These are phyloP conservation scores for Solidago caesia DNA, from an alignment of 129 eudicot species.

Conservation along the genomic window DNA sequence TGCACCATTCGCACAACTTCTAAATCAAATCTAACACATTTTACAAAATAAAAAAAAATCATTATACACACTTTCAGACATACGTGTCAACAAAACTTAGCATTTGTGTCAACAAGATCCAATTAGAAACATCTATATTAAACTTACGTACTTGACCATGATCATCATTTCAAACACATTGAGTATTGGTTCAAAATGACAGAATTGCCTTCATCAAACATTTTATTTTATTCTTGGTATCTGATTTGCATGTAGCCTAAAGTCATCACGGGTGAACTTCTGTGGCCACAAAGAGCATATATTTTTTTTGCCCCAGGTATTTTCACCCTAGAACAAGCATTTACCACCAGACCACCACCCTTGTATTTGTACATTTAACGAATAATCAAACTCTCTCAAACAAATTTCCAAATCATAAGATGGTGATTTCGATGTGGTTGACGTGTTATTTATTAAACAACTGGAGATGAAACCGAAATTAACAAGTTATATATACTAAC, in stretches of 20 bases:
- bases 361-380: neutral
- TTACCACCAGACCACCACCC: too few species aligned
- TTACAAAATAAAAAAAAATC: neutral
- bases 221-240: too few species aligned
- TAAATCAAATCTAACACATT: too few species aligned
- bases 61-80: neutral
- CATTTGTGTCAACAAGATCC: neutral
- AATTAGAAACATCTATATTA: neutral
- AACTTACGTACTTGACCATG: neutral
- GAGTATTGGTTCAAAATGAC: neutral
- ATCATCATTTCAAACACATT: neutral
- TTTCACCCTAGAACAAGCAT: too few species aligned
- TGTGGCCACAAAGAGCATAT: too few species aligned
- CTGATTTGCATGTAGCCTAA: too few species aligned
- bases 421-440: neutral
- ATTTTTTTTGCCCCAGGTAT: too few species aligned
- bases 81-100: neutral
- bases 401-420: neutral
- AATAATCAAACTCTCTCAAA: neutral
- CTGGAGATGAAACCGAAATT: neutral
- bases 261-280: too few species aligned
- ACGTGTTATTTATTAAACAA: neutral
- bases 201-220: neutral
- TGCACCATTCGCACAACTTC: too few species aligned
- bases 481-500: slow-evolving; percentile 28